phyloP scores from a whole-genome alignment of 78 protist genomes.

The Dictyostelium intermedium region DNA sequence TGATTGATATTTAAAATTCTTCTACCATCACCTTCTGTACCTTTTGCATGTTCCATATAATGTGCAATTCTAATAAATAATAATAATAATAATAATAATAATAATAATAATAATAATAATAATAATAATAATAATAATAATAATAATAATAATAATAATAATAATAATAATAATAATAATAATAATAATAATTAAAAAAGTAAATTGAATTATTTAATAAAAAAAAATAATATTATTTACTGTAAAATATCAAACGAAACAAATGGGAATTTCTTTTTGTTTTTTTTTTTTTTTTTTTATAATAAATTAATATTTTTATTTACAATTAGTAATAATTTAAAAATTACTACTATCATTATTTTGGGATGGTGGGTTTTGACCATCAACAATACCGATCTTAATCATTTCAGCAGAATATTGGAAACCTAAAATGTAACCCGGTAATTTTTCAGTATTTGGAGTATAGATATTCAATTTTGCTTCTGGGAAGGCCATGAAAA shows the following conservation, averaged over 20 bases:
- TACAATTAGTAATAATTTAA: background rate
- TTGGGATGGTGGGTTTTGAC: background rate
- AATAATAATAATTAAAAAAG: too few species aligned
- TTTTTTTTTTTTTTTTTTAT: too few species aligned
- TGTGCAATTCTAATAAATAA: conserved; percentile 66
- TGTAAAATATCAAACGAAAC: too few species aligned
- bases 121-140: too few species aligned
- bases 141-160: too few species aligned
- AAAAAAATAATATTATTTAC: too few species aligned
- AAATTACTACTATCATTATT: background rate
- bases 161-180: too few species aligned
- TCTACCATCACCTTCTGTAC: conserved; percentile 60
- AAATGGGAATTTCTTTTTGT: too few species aligned
- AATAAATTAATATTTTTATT: background rate
- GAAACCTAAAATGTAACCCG: conserved; percentile 39
- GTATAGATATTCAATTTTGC: conserved; percentile 3
- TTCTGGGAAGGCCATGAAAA: conserved; percentile 26
- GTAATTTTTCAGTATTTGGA: conserved; percentile 15
- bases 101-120: too few species aligned
- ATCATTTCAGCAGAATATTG: conserved; percentile 4
- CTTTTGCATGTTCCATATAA: conserved; percentile 81
- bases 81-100: too few species aligned
- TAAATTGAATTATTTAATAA: too few species aligned
- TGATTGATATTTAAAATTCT: conserved; percentile 53
- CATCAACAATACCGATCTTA: conserved; percentile 35